phyloP scores from a whole-genome alignment of 768 basidiomycete genomes.

The Gautieria morchelliformis region DNA sequence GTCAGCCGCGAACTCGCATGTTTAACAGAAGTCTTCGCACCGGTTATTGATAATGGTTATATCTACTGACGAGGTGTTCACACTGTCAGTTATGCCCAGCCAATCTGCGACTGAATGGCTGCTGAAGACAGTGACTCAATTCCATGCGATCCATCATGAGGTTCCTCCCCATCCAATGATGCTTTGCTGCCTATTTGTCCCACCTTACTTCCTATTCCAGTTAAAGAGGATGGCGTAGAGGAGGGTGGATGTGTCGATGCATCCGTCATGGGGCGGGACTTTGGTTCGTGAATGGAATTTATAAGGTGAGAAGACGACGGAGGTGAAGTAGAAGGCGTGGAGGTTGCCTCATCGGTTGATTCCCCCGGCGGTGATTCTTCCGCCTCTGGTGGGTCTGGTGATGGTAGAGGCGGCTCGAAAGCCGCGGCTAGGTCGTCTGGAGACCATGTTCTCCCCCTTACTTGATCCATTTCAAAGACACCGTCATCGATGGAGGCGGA shows the following conservation, averaged over 20 bases:
- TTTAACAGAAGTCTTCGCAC: too few species aligned
- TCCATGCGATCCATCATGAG: background rate
- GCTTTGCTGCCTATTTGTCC: background rate
- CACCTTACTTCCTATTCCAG: background rate
- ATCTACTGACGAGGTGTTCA: too few species aligned
- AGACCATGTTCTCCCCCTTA: too few species aligned
- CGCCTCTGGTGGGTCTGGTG: background rate
- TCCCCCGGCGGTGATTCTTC: background rate
- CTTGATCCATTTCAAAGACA: background rate
- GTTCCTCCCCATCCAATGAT: background rate
- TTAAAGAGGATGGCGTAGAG: background rate
- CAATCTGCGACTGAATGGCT: too few species aligned
- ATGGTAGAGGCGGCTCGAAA: background rate
- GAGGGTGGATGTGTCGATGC: background rate
- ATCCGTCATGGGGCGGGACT: too few species aligned
- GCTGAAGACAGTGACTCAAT: too few species aligned
- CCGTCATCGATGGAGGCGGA: background rate
- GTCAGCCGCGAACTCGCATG: too few species aligned
- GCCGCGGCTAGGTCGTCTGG: background rate
- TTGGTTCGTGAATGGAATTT: background rate
- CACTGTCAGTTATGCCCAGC: too few species aligned
- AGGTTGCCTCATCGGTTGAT: background rate
- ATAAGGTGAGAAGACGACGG: background rate
- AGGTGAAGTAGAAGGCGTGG: background rate
- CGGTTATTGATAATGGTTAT: too few species aligned